Evolutionary conservation across 345 rosid species (phyloP).

Genomic region (Eucalyptus globulus): DNA sequence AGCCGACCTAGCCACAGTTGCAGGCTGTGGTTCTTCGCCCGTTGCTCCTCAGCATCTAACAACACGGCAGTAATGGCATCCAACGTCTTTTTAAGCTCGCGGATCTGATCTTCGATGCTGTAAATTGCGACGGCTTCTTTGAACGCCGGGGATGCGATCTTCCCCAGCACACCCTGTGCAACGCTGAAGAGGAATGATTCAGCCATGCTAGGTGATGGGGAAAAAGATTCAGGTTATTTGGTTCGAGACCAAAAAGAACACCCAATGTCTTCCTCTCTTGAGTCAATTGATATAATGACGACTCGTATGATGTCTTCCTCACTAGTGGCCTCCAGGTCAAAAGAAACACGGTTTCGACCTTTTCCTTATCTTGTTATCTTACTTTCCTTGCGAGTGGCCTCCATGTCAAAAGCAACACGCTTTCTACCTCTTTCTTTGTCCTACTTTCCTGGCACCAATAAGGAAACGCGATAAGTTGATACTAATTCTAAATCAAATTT

Average conservation of each 20-base stretch:
- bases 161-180: too few species aligned
- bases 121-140: too few species aligned
- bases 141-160: too few species aligned
- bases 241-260: background rate
- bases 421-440: background rate
- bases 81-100: too few species aligned
- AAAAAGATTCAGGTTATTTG: background rate
- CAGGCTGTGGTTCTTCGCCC: too few species aligned
- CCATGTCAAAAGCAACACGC: background rate
- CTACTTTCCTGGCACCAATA: background rate
- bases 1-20: too few species aligned
- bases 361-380: too few species aligned
- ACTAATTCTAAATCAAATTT: background rate
- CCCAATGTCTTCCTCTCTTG: background rate
- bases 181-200: background rate
- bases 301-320: background rate
- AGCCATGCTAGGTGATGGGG: background rate
- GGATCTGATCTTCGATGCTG: too few species aligned
- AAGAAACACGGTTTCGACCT: too few species aligned
- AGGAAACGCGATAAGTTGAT: background rate
- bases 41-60: too few species aligned
- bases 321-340: background rate
- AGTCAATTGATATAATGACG: background rate
- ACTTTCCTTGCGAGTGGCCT: too few species aligned
- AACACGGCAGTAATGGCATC: too few species aligned